A percentile compares a stretch with the other conserved stretches of the same genome.
These are phyloP conservation scores for Pseudopediastrum boryanum DNA, from an alignment of 139 green algal genomes.

Conservation along the genomic window DNA sequence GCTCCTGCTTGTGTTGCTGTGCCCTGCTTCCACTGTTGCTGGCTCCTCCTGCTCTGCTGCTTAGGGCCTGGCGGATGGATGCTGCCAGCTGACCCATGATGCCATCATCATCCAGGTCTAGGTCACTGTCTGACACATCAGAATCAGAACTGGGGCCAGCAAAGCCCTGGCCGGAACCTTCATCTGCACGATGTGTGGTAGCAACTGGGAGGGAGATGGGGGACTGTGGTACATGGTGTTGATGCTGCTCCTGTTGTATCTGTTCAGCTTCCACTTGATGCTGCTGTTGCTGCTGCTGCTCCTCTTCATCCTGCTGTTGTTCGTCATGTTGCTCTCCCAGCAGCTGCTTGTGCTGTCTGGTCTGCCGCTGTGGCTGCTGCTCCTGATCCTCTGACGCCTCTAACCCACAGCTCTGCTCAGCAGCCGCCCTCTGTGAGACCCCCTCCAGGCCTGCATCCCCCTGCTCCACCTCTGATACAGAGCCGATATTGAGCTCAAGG, in stretches of 20 bases:
- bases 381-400: not conserved
- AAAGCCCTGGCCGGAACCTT: not conserved
- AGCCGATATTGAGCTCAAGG: too few relatives aligned
- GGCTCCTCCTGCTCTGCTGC: slow-evolving; percentile 3
- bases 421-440: too few relatives aligned
- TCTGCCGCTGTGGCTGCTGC: not conserved
- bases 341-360: not conserved
- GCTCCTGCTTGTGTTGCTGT: not conserved
- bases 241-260: not conserved
- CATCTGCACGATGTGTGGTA: not conserved
- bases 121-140: not conserved
- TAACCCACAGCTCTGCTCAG: too few relatives aligned
- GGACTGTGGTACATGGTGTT: not conserved
- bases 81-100: slow-evolving; percentile 33
- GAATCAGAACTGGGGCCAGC: not conserved
- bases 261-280: not conserved
- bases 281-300: not conserved
- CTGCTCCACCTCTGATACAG: too few relatives aligned
- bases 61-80: slow-evolving; percentile 14
- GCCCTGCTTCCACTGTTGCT: not conserved
- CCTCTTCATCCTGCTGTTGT: not conserved
- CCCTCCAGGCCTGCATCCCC: too few relatives aligned
- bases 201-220: not conserved
- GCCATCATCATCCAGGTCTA: slow-evolving; percentile 4
- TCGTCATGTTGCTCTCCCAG: slow-evolving; percentile 4